A percentile compares a stretch with the other conserved stretches of the same genome.
Evolutionary conservation across 805 yeast species (phyloP).

Genomic region (Tanozyma kutaoensis): DNA sequence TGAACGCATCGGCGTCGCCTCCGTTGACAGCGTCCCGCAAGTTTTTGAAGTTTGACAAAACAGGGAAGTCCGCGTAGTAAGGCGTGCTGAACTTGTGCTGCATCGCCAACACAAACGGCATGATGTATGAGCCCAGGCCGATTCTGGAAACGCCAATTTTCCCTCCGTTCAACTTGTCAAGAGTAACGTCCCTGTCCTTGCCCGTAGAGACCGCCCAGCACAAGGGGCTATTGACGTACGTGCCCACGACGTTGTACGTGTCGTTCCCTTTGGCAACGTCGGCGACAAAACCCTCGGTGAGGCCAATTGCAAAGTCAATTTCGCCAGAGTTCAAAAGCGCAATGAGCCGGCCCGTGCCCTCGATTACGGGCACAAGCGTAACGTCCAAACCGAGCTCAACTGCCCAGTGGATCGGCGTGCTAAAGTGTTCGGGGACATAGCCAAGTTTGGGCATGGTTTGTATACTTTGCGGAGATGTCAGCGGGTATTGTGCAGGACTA

Average conservation of each 20-base stretch:
- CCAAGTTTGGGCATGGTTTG: slow-evolving; percentile 29
- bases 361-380: slow-evolving; percentile 57
- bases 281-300: slow-evolving; percentile 84
- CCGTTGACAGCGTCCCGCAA: slow-evolving; percentile 17
- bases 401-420: slow-evolving; percentile 77
- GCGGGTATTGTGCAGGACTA: no score
- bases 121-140: slow-evolving; percentile 86
- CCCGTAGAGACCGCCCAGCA: slow-evolving; percentile 91
- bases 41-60: slow-evolving; percentile 57
- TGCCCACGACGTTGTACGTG: slow-evolving; percentile 56
- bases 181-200: slow-evolving; percentile 38
- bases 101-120: slow-evolving; percentile 74
- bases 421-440: slow-evolving; percentile 83
- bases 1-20: slow-evolving; percentile 62
- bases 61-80: slow-evolving; percentile 38
- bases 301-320: slow-evolving; percentile 74
- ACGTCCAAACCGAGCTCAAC: slow-evolving; percentile 42
- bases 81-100: slow-evolving; percentile 41
- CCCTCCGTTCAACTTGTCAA: slow-evolving; percentile 43
- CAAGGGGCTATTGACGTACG: slow-evolving; percentile 76
- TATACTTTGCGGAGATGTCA: no score
- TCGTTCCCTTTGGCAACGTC: slow-evolving; percentile 64
- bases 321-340: slow-evolving; percentile 50
- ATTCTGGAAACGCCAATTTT: slow-evolving; percentile 73
- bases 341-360: slow-evolving; percentile 83